These are phyloP conservation scores for Chlamydomonas incerta DNA, from an alignment of 139 green algal genomes.

Conservation along the genomic window DNA sequence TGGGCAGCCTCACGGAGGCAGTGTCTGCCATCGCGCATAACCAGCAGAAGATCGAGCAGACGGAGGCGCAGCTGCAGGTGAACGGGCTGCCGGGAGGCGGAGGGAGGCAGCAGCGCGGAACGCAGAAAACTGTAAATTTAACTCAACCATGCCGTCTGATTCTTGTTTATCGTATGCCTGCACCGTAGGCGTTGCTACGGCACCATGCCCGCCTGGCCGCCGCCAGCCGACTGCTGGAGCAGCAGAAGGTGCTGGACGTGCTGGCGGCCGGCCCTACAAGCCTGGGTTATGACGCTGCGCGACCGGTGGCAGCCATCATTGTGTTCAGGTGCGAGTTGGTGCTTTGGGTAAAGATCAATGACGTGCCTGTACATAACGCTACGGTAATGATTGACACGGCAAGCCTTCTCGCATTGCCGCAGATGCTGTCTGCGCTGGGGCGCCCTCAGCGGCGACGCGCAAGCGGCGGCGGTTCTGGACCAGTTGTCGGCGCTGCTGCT, in stretches of 20 bases:
- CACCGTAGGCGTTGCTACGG: constrained; percentile 17
- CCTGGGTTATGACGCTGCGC: constrained; percentile 40
- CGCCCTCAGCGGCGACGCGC: constrained; percentile 7
- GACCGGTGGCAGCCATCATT: constrained; percentile 19
- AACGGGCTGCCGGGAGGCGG: too few species aligned
- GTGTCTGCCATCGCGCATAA: background rate
- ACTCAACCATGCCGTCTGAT: too few species aligned
- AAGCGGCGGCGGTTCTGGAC: constrained; percentile 14
- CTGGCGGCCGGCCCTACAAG: background rate
- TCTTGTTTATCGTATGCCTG: too few species aligned
- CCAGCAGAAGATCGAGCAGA: constrained; percentile 14
- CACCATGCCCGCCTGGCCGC: constrained; percentile 23
- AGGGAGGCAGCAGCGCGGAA: too few species aligned
- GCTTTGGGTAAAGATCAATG: background rate
- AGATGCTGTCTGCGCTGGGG: constrained; percentile 39
- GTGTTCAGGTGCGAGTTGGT: constrained; percentile 39
- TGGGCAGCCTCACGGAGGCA: background rate
- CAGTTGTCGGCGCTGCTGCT: constrained; percentile 3
- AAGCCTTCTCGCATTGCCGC: too few species aligned
- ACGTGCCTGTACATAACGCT: too few species aligned
- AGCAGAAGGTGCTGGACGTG: constrained; percentile 37
- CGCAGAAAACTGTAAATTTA: too few species aligned
- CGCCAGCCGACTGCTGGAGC: constrained; percentile 30
- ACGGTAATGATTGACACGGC: too few species aligned
- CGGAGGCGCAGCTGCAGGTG: constrained; percentile 28